Base-by-base conservation (phyloP, 164 flowering plant species). In the Nymphaea thermarum region DNA sequence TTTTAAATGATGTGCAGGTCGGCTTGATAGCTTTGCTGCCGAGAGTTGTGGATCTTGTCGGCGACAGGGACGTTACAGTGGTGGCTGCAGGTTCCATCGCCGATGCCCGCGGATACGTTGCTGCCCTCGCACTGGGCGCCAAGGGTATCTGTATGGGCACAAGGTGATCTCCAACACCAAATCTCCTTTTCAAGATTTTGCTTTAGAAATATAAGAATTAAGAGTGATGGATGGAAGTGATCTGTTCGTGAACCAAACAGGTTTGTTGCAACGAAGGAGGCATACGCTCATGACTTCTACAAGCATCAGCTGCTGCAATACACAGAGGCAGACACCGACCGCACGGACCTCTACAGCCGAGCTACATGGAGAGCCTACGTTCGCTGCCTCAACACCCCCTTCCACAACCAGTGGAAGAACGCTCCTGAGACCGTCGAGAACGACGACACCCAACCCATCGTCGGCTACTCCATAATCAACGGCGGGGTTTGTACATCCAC, bases 101-200 rank as follows among this genome's bases (percentile, higher is more conserved):
- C 2, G 80, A 77, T 17, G 75, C 75, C 17, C 80, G 80, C 44
- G 77, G 80, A 8, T 77, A 77, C 36, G 80, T 71, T n/a, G 73
- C 77, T 5, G 74, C 80, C 1, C 70, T 77, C 3, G 60, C 80
- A 4, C 43, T 77, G 51, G 80, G 77, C 25, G 80, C 80, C 44
- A 63, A 77, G 67, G 77, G 80, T 6, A 77, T 77, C 16, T 74
- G 72, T 45, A 68, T 77, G 0, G 80, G 80, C 44, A 74, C 77
- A 60, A 73, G 80, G 77, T 77, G 55, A 47, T 47, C 55, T 47
- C 55, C 7, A 7, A 47, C 55, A 47, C 7, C 12, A 47, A 0
- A 25, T 25, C 11, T 45, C 53, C 5, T 45, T 10, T 5, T 45
- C 2, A 45, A 25, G 36, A 25, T 25, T 25, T 25, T 25, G 36